Evolutionary conservation across 495 filamentous ascomycete genomes (phyloP).

Genomic region (Clohesyomyces aquaticus): DNA sequence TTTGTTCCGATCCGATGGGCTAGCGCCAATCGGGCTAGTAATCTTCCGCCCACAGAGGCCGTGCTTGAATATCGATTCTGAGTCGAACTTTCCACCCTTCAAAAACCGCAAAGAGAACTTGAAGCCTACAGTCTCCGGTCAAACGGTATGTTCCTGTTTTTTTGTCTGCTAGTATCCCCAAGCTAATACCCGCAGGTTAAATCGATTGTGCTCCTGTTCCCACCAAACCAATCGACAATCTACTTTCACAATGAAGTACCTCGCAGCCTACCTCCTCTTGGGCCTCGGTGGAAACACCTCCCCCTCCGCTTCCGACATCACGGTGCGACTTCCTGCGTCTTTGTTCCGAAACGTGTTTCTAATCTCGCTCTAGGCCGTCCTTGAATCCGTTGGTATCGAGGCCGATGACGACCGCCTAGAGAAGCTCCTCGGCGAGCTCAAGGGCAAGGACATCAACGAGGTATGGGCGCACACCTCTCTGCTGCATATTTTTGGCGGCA

Average conservation of each 20-base stretch:
- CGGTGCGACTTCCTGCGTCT: constrained; percentile 47
- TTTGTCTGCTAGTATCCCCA: not conserved
- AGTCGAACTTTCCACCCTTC: constrained; percentile 3
- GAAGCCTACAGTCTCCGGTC: constrained; percentile 85
- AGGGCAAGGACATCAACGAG: constrained; percentile 97
- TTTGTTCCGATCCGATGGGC: not conserved
- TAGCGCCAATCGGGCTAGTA: constrained; percentile 6
- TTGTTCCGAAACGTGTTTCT: not conserved
- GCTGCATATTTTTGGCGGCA: not conserved
- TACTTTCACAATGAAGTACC: constrained; percentile 90
- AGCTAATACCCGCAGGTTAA: constrained; percentile 60
- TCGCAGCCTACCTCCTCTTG: constrained; percentile 98
- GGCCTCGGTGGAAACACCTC: constrained; percentile 88
- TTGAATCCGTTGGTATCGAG: constrained; percentile 94
- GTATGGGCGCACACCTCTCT: constrained; percentile 53
- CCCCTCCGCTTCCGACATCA: constrained; percentile 86
- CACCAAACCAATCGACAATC: constrained; percentile 40
- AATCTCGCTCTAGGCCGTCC: constrained; percentile 56
- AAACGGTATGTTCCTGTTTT: constrained; percentile 53
- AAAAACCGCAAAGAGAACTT: constrained; percentile 57
- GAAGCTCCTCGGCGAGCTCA: constrained; percentile 84
- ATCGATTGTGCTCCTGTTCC: constrained; percentile 93
- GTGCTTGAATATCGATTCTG: not conserved
- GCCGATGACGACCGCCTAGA: constrained; percentile 84
- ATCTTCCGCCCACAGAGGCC: not conserved